Conservation (phyloP, 75 land plant genomes). For the Pinus tabuliformis region DNA sequence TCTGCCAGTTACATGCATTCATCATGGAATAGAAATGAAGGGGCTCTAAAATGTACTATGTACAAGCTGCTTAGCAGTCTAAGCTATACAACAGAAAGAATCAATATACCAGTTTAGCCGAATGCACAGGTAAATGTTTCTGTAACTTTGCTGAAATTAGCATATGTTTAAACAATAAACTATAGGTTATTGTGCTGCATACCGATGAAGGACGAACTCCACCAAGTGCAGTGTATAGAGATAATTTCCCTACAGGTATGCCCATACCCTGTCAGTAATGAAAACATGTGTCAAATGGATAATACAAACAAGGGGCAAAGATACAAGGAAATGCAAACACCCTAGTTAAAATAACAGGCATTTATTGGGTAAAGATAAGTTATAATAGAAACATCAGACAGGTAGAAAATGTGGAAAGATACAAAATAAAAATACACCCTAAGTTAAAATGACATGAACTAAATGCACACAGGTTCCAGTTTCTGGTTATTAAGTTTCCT, state of each 20-base stretch:
- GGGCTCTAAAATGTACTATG: neutral
- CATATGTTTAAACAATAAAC: neutral
- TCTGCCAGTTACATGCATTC: neutral
- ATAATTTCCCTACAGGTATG: conserved; percentile 37
- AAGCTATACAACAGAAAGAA: neutral
- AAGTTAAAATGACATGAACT: neutral
- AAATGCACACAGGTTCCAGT: neutral
- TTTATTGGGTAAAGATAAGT: neutral
- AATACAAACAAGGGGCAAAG: neutral
- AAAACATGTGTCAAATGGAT: neutral
- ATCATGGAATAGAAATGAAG: neutral
- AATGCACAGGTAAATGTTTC: neutral
- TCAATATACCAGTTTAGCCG: neutral
- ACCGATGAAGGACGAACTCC: conserved; percentile 37
- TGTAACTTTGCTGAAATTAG: neutral
- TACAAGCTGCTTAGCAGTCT: neutral
- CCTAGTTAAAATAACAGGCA: neutral
- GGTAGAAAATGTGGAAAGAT: neutral
- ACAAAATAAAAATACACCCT: neutral
- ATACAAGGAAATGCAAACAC: neutral
- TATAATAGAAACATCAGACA: too few species aligned
- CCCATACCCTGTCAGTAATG: conserved; percentile 26
- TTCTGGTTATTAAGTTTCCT: neutral
- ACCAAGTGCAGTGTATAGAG: conserved; percentile 37
- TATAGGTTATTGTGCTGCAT: neutral